These are phyloP conservation scores for Monosporozyma solicola DNA, from an alignment of 805 yeast genomes.

Conservation along the genomic window DNA sequence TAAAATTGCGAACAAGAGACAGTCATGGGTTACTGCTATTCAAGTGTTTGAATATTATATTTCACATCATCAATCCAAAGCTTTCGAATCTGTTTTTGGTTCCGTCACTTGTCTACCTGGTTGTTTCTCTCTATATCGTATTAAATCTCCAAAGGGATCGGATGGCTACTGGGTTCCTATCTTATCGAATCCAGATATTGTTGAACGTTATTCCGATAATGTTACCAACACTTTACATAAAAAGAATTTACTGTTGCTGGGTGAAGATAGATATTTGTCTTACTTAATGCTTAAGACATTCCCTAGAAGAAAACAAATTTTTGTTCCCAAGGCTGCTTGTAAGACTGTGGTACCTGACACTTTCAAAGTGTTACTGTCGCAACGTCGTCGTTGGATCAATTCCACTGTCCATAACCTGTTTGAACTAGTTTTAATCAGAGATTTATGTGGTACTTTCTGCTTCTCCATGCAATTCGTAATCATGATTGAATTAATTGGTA, in stretches of 20 bases:
- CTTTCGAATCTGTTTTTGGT: constrained; percentile 88
- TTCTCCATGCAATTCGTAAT: constrained; percentile 93
- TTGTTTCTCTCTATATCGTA: constrained; percentile 86
- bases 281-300: constrained; percentile 82
- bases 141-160: constrained; percentile 77
- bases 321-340: constrained; percentile 86
- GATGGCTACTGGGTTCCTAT: constrained; percentile 89
- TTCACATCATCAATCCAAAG: constrained; percentile 90
- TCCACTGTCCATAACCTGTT: constrained; percentile 88
- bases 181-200: constrained; percentile 86
- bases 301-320: constrained; percentile 80
- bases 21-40: constrained; percentile 85
- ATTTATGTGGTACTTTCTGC: constrained; percentile 89
- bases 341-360: constrained; percentile 80
- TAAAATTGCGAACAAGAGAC: constrained; percentile 72
- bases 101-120: constrained; percentile 95
- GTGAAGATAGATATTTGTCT: constrained; percentile 83
- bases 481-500: constrained; percentile 75
- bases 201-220: constrained; percentile 83
- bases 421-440: constrained; percentile 77
- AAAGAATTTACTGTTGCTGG: constrained; percentile 74
- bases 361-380: constrained; percentile 73
- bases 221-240: constrained; percentile 75
- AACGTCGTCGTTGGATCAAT: constrained; percentile 94
- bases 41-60: constrained; percentile 91